Percentiles rank a stretch among this genome's conserved stretches.
Conservation (phyloP, 2,329 filamentous ascomycete genomes). For the Tympanopsis confertula region DNA sequence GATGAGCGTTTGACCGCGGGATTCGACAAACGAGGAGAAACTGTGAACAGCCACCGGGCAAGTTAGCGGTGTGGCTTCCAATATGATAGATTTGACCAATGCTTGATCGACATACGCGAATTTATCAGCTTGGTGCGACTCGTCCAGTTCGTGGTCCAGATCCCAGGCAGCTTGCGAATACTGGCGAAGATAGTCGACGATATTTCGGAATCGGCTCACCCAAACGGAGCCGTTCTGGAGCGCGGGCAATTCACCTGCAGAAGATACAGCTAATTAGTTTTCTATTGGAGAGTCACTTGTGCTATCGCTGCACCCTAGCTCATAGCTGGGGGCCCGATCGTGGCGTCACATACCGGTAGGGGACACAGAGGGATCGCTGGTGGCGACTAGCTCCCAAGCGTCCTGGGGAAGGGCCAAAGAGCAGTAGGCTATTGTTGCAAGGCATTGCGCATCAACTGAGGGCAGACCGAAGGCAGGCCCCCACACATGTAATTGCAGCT, state of each 20-base stretch:
- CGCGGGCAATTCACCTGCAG: constrained; percentile 40
- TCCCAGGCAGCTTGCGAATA: constrained; percentile 33
- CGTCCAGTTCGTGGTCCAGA: constrained; percentile 27
- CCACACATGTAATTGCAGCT: constrained; percentile 76
- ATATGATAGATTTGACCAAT: too few relatives aligned
- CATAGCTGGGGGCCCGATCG: constrained; percentile 1
- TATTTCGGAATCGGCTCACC: constrained; percentile 39
- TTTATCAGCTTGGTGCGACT: constrained; percentile 30
- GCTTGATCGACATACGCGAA: constrained; percentile 33
- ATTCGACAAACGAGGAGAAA: constrained; percentile 58
- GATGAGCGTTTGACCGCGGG: constrained; percentile 65
- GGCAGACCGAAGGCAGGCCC: constrained; percentile 79
- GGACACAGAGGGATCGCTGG: constrained; percentile 60
- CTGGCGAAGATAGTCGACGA: constrained; percentile 34
- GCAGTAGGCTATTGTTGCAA: constrained; percentile 71
- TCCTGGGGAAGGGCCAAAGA: constrained; percentile 44
- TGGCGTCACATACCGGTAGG: constrained; percentile 50
- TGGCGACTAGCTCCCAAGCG: constrained; percentile 61
- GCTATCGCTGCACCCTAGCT: constrained; percentile 5
- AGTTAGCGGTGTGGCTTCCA: too few relatives aligned
- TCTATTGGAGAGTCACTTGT: constrained; percentile 5
- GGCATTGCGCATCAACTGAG: constrained; percentile 83
- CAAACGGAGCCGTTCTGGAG: constrained; percentile 39
- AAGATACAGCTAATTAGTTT: constrained; percentile 1
- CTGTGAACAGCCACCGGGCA: constrained; percentile 16